Percentiles rank a stretch among this genome's conserved stretches.
phyloP scores from a whole-genome alignment of 805 yeast genomes.

The Nakazawaea wickerhamii region DNA sequence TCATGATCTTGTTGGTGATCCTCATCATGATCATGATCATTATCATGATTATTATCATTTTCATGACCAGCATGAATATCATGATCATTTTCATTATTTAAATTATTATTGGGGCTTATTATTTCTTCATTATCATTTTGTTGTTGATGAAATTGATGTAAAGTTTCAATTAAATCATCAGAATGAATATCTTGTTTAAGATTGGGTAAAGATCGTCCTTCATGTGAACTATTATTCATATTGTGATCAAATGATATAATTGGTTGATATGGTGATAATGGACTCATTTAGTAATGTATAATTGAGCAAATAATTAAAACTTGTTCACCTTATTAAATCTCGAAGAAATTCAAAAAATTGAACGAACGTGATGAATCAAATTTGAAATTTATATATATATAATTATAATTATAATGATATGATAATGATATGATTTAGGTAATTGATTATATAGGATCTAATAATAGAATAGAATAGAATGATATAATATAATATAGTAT shows the following conservation, averaged over 20 bases:
- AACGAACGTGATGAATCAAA: too few species aligned
- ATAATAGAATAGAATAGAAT: too few species aligned
- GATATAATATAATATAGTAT: too few species aligned
- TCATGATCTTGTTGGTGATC: not conserved
- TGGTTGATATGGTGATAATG: constrained; percentile 7
- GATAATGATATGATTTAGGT: too few species aligned
- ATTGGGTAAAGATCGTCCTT: constrained; percentile 3
- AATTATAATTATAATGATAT: too few species aligned
- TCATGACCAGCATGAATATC: not conserved
- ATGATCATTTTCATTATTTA: too few species aligned
- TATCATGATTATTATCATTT: not conserved
- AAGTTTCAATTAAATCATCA: constrained; percentile 11
- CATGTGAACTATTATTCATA: not conserved
- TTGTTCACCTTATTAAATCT: not conserved
- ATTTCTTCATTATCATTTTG: constrained; percentile 2
- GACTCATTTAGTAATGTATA: constrained; percentile 3
- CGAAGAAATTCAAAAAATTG: too few species aligned
- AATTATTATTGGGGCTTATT: not conserved
- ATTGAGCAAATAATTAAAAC: not conserved
- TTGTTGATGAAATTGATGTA: constrained; percentile 11
- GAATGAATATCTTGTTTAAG: constrained; percentile 7
- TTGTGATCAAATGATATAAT: not conserved
- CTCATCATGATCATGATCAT: constrained; percentile 1
- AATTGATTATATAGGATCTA: too few species aligned
- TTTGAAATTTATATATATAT: too few species aligned